phyloP scores from a whole-genome alignment of 768 basidiomycete species.

The Hysterangium stoloniferum region DNA sequence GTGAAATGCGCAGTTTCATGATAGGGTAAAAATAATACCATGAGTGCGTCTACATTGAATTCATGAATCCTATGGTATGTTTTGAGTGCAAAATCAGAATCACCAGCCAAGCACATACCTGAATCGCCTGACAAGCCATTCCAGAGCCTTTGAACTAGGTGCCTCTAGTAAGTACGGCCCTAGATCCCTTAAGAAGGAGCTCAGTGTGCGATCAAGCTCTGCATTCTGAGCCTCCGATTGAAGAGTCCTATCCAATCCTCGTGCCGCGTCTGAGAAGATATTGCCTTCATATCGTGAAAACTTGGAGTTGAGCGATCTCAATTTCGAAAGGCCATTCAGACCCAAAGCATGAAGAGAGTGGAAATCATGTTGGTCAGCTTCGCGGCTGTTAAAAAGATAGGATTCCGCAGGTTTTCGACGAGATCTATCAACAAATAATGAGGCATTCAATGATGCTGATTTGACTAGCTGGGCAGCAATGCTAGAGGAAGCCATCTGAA shows the following conservation, averaged over 20 bases:
- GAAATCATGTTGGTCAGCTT: slow-evolving; percentile 81
- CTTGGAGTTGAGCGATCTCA: slow-evolving; percentile 51
- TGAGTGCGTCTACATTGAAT: slow-evolving; percentile 75
- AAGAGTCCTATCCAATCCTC: slow-evolving; percentile 70
- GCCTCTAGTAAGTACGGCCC: slow-evolving; percentile 77
- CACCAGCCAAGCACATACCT: slow-evolving; percentile 43
- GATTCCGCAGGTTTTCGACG: slow-evolving; percentile 61
- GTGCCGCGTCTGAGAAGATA: slow-evolving; percentile 77
- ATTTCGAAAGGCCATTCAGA: slow-evolving; percentile 67
- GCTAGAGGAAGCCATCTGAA: slow-evolving; percentile 56
- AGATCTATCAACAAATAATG: slow-evolving; percentile 57
- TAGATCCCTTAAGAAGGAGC: slow-evolving; percentile 56
- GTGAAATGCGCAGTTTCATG: slow-evolving; percentile 92
- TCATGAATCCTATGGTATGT: slow-evolving; percentile 66
- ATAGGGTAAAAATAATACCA: slow-evolving; percentile 86
- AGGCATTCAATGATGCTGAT: slow-evolving; percentile 70
- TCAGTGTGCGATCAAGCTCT: slow-evolving; percentile 54
- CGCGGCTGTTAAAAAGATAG: slow-evolving; percentile 80
- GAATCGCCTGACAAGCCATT: slow-evolving; percentile 93
- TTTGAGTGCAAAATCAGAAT: slow-evolving; percentile 4
- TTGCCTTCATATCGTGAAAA: slow-evolving; percentile 56
- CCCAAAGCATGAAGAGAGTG: slow-evolving; percentile 79
- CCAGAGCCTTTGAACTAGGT: slow-evolving; percentile 75
- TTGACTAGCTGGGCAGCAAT: slow-evolving; percentile 78
- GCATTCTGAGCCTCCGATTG: slow-evolving; percentile 53